Conservation (phyloP, 169 alveolate species). For the Cystoisospora suis region DNA sequence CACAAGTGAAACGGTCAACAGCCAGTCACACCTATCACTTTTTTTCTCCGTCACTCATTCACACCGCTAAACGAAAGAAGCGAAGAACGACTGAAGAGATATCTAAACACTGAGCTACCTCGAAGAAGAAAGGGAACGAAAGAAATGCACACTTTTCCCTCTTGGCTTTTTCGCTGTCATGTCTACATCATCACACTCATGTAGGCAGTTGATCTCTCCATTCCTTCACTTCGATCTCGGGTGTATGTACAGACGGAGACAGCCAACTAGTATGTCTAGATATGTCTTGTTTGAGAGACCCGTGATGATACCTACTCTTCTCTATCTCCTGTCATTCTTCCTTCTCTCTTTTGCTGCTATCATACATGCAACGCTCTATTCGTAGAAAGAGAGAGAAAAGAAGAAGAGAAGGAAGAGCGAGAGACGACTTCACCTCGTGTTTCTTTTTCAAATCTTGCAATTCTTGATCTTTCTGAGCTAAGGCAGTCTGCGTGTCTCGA, state of each 20-base stretch:
- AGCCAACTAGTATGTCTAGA: not conserved
- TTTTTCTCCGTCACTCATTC: not conserved
- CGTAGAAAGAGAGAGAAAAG: not conserved
- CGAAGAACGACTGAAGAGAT: no score
- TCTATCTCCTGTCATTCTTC: not conserved
- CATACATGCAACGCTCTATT: not conserved
- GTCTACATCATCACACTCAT: no score
- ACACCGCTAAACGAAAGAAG: not conserved
- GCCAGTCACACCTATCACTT: not conserved
- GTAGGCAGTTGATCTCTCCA: not conserved
- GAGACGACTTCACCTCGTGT: not conserved
- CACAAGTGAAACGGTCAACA: not conserved
- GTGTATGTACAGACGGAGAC: not conserved
- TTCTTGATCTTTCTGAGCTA: not conserved
- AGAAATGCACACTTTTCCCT: not conserved
- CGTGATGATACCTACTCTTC: not conserved
- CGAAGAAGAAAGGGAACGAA: not conserved
- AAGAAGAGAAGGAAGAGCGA: not conserved
- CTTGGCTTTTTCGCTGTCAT: not conserved
- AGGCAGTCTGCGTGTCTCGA: not conserved
- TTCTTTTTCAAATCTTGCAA: not conserved
- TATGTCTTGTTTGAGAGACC: not conserved
- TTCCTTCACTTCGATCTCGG: not conserved
- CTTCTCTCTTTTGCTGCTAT: not conserved
- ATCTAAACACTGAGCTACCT: no score